These are phyloP conservation scores for Neoarthrinium moseri DNA, from an alignment of 2,329 filamentous ascomycete species.

Conservation along the genomic window DNA sequence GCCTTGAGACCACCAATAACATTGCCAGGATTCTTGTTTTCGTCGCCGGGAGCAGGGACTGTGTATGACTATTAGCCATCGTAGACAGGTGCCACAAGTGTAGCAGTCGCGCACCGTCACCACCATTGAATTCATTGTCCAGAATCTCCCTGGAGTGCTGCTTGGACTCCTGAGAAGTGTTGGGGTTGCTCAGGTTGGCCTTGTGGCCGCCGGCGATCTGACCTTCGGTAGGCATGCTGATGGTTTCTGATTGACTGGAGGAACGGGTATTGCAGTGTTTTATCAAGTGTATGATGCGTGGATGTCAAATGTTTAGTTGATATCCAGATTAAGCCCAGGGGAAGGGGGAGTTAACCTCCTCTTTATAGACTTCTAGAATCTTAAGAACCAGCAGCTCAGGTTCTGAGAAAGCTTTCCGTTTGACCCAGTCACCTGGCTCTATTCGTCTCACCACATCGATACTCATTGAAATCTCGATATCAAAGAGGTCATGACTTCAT, in stretches of 20 bases:
- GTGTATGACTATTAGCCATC: no score
- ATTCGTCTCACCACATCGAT: not conserved
- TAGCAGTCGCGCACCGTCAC: conserved; percentile 27
- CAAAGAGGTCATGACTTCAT: conserved; percentile 2
- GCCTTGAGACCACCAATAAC: conserved; percentile 52
- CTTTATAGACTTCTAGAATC: not conserved
- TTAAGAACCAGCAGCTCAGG: not conserved
- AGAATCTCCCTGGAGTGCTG: conserved; percentile 52
- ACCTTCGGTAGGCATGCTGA: conserved; percentile 46
- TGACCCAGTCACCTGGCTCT: not conserved
- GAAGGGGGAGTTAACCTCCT: not conserved
- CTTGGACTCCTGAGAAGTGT: conserved; percentile 54
- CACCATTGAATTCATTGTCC: conserved; percentile 46
- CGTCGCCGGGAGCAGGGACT: conserved; percentile 29
- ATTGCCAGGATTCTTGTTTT: conserved; percentile 52
- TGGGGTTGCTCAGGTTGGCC: conserved; percentile 56
- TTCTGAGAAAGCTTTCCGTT: not conserved
- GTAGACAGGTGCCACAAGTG: no score
- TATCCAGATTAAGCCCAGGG: no score
- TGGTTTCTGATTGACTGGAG: no score
- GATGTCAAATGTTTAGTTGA: no score
- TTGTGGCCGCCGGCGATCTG: conserved; percentile 58
- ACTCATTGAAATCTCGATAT: not conserved
- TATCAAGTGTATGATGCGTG: not conserved
- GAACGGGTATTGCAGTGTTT: not conserved